Conservation (phyloP, 1,284 basidiomycete genomes). For the Xerocomus nothofagi region DNA sequence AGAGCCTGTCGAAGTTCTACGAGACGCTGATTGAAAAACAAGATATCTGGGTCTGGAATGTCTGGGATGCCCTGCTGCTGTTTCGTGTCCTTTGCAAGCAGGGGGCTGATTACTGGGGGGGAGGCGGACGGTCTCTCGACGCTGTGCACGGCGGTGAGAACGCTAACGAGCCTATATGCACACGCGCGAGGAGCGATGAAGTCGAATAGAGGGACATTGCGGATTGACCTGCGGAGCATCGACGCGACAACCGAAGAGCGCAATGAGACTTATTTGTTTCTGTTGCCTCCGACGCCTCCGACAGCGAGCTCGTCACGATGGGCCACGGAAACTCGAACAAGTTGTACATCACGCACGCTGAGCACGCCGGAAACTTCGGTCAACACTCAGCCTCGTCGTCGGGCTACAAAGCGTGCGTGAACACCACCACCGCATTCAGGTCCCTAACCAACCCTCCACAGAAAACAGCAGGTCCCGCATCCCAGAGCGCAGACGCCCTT, state of each 20-base stretch:
- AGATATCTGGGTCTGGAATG: slow-evolving; percentile 35
- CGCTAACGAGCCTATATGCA: slow-evolving; percentile 13
- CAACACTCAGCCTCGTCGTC: slow-evolving; percentile 73
- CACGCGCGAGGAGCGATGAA: slow-evolving; percentile 32
- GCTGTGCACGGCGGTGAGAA: slow-evolving; percentile 11
- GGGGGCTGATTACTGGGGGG: neutral
- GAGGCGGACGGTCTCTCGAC: neutral
- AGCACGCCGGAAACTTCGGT: slow-evolving; percentile 76
- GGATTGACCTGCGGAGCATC: slow-evolving; percentile 40
- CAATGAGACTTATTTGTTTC: slow-evolving; percentile 17
- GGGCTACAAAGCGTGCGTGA: slow-evolving; percentile 66
- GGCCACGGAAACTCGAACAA: slow-evolving; percentile 86
- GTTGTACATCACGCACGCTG: slow-evolving; percentile 82
- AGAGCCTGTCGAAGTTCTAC: slow-evolving; percentile 39
- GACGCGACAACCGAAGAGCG: no score
- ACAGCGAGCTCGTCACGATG: slow-evolving; percentile 43
- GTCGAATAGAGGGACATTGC: slow-evolving; percentile 35
- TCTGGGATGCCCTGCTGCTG: slow-evolving; percentile 14
- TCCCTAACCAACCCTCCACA: slow-evolving; percentile 30
- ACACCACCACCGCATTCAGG: neutral
- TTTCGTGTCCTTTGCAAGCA: slow-evolving; percentile 7
- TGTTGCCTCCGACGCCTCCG: neutral
- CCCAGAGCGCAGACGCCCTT: slow-evolving; percentile 72
- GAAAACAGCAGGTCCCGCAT: slow-evolving; percentile 65
- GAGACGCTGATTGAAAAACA: slow-evolving; percentile 38